Percentiles rank a stretch among this genome's conserved stretches.
Conservation (phyloP, 345 rosid species). For the Gossypium raimondii region DNA sequence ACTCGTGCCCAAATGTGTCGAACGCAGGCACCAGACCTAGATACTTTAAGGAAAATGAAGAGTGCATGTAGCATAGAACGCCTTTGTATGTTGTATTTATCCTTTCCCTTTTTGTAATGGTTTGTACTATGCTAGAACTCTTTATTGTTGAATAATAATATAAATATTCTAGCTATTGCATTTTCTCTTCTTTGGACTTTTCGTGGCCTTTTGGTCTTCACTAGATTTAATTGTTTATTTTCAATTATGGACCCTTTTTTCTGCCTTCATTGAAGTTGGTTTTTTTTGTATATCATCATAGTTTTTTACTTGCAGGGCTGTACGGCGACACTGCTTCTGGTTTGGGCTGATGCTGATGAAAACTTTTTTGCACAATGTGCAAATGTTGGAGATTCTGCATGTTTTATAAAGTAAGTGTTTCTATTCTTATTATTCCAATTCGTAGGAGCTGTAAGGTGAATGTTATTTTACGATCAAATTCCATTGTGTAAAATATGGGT, state of each 20-base stretch:
- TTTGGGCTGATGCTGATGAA: conserved; percentile 59
- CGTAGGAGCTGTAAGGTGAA: background rate
- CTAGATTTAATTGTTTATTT: background rate
- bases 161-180: background rate
- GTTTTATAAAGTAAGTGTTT: conserved; percentile 64
- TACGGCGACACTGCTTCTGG: conserved; percentile 82
- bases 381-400: conserved; percentile 91
- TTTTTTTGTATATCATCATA: background rate
- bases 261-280: background rate
- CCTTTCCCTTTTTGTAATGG: background rate
- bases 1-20: background rate
- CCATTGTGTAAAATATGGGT: background rate
- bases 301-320: conserved; percentile 64
- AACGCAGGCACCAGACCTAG: background rate
- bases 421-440: conserved; percentile 1
- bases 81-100: background rate
- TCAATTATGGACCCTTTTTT: background rate
- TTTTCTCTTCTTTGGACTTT: conserved; percentile 6
- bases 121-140: background rate
- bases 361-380: conserved; percentile 79
- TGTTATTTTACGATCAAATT: background rate
- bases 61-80: background rate
- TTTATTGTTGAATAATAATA: background rate
- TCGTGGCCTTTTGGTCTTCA: background rate
- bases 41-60: background rate